Base-by-base conservation (phyloP, 2,329 filamentous ascomycete species). In the Cercospora nicotianae region DNA sequence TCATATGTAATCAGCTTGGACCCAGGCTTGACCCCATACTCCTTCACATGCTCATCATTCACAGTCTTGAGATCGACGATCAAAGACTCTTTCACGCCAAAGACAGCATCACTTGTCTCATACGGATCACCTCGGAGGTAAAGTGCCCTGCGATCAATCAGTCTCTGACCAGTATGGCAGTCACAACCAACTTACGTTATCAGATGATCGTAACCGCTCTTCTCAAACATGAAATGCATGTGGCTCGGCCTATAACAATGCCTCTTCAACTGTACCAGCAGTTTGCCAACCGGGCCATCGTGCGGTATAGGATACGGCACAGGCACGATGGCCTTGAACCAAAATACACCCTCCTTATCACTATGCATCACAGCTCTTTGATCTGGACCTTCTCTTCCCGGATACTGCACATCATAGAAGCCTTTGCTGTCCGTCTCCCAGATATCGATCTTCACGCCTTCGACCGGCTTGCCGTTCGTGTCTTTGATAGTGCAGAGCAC, bases 151-250 rank as follows among this genome's bases (percentile, higher is more conserved):
- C 51, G 36, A 12, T 48, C 51, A 36, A 18, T 39, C 45, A 58
- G 23, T 9, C 3, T 51, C 39, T 36, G 7, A 1, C 36, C 2
- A 12, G 8, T 8, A 10, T 31, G 10, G 10, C 9, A 16, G 12
- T 42, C 5, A 12, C 23, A 3, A n/a, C n/a, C n/a, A n/a, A n/a
- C n/a, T n/a, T n/a, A 94, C 91, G 92, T 96, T 76, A 95, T 90
- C 74, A 96, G 80, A 77, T 90, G 87, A 81, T 96, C 92, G 81
- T 87, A 93, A 0, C 91, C 91, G 36, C 84, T 79, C 82, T 92
- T 93, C 77, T 90, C 87, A 80, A 96, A 93, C 91, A 96, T 95
- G 75, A 95, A 95, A 79, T 95, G 92, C 84, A 94, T 87, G 79
- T 95, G 92, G 20, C 89, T 87, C 1, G 92, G 92, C 63, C 92